phyloP scores from a whole-genome alignment of 2,329 filamentous ascomycete species.

The Aspergillus quadrilineatus region DNA sequence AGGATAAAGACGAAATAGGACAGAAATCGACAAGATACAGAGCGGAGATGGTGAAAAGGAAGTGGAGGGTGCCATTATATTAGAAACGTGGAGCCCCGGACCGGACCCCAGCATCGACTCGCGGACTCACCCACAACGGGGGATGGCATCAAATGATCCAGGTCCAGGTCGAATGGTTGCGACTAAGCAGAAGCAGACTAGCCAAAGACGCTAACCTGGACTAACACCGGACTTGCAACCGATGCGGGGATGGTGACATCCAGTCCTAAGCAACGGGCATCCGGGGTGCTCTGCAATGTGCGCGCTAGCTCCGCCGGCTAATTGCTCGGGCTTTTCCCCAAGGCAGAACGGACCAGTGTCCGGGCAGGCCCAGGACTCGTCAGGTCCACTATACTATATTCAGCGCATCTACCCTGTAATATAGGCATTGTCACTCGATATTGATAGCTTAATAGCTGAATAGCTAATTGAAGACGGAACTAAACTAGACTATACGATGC shows the following conservation, averaged over 20 bases:
- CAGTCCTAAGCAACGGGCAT: background rate
- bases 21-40: background rate
- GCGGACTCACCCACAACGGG: background rate
- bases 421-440: too few species aligned
- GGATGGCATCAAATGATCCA: slow-evolving; percentile 1
- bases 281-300: too few species aligned
- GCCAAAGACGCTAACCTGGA: background rate
- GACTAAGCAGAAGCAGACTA: background rate
- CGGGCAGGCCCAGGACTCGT: background rate
- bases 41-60: background rate
- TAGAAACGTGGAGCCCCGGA: background rate
- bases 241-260: slow-evolving; percentile 18
- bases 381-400: too few species aligned
- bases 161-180: background rate
- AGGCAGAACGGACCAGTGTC: slow-evolving; percentile 18
- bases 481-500: slow-evolving; percentile 48
- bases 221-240: slow-evolving; percentile 16
- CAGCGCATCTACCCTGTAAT: too few species aligned
- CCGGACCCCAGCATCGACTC: background rate
- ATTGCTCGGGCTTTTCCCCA: slow-evolving; percentile 20
- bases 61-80: background rate
- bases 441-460: too few species aligned
- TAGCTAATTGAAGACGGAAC: background rate
- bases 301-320: background rate
- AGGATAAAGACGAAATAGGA: background rate